Evolutionary conservation across 768 basidiomycete species (phyloP), one percentile per base, ranked within the genome.

Genomic region (Mycena chlorophos): DNA sequence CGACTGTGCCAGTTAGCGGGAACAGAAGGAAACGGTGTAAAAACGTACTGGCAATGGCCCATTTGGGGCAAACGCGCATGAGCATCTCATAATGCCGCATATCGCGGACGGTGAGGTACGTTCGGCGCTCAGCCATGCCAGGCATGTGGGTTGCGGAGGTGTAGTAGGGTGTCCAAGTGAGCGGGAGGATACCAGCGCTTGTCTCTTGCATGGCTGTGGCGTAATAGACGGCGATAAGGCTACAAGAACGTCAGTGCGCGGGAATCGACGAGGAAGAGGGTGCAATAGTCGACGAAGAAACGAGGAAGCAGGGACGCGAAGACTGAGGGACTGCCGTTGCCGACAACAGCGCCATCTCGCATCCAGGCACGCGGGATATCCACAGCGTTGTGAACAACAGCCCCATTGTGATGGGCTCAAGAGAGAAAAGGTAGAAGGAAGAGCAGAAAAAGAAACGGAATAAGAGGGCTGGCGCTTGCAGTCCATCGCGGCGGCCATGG

Each of bases 51-150:
- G 54, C 58, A 1, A 31, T 14, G 10, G 55, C 52, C 60, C 60
- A 61, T 40, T 43, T 27, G 27, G 60, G 60, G 17, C 52, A 57
- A 1, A 61, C 53, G 2, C 20, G 20, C 60, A 61, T 61, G 2
- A 61, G 22, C 1, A 2, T 3, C 38, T 61, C 60, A 23, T 57
- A 2, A 28, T 25, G 37, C n/a, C 48, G 45, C 45, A 38, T 23
- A 38, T 55, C 60, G 19, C 56, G 49, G 19, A 46, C 49, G 17
- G 50, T 30, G 25, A 52, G 1, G 40, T 48, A 61, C 1, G 55
- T n/a, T 4, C n/a, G 2, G 6, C 50, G 49, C 39, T 51, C 49
- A 0, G 43, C 20, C 1, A 16, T 13, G 19, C 20, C 19, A 12
- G 31, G 55, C 34, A 5, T 28, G 43, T 39, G 29, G 22, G 16